A percentile compares a stretch with the other conserved stretches of the same genome.
These are phyloP conservation scores for Curvularia sp. DNA, from an alignment of 2,329 filamentous ascomycete genomes.

Conservation along the genomic window DNA sequence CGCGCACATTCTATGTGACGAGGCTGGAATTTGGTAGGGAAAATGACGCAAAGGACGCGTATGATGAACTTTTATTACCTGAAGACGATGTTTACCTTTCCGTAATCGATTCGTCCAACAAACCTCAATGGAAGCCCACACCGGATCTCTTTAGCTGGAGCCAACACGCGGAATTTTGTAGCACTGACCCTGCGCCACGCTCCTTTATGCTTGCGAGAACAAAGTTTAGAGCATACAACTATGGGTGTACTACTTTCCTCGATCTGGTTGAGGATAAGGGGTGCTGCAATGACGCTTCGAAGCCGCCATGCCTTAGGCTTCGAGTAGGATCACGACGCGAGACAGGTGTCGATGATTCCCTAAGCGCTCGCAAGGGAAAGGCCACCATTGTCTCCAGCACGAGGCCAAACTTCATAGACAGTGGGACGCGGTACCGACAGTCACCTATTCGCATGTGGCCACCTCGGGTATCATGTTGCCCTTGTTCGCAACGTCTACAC, in stretches of 20 bases:
- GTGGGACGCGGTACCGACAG: slow-evolving; percentile 36
- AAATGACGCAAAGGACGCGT: slow-evolving; percentile 3
- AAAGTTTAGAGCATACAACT: slow-evolving; percentile 63
- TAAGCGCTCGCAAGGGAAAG: slow-evolving; percentile 12
- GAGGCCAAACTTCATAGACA: slow-evolving; percentile 16
- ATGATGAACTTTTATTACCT: slow-evolving; percentile 28
- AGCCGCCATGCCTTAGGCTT: slow-evolving; percentile 56
- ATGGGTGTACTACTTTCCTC: slow-evolving; percentile 62
- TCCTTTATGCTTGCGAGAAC: slow-evolving; percentile 63
- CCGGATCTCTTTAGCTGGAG: slow-evolving; percentile 52
- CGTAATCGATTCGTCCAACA: slow-evolving; percentile 42
- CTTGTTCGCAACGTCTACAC: slow-evolving; percentile 42
- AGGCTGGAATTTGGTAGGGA: slow-evolving; percentile 55
- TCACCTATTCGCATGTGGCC: slow-evolving; percentile 48
- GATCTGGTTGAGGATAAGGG: slow-evolving; percentile 65
- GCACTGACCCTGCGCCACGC: slow-evolving; percentile 52
- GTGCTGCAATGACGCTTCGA: slow-evolving; percentile 43
- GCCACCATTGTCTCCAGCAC: slow-evolving; percentile 5
- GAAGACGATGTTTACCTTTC: slow-evolving; percentile 38
- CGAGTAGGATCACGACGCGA: slow-evolving; percentile 57
- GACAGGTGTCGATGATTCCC: slow-evolving; percentile 34
- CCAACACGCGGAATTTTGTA: slow-evolving; percentile 59
- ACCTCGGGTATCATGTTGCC: slow-evolving; percentile 34
- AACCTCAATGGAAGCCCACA: slow-evolving; percentile 50
- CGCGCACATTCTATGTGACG: slow-evolving; percentile 71